phyloP scores from a whole-genome alignment of 768 basidiomycete genomes.

The Royoungia palumana region DNA sequence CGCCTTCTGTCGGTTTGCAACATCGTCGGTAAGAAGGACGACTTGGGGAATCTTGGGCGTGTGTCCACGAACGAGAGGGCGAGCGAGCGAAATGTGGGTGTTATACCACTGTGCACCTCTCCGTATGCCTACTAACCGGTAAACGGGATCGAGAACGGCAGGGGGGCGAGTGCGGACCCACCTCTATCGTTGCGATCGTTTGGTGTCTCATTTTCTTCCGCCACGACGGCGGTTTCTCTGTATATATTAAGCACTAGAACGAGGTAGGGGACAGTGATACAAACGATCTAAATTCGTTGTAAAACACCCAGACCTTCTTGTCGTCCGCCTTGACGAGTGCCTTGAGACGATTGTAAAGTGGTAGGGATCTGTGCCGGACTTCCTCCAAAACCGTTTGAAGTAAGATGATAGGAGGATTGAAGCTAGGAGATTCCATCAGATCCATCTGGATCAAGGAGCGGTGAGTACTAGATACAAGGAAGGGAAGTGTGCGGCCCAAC shows the following conservation, averaged over 20 bases:
- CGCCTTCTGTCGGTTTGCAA: constrained; percentile 76
- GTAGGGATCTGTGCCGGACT: constrained; percentile 90
- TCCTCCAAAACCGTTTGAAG: constrained; percentile 96
- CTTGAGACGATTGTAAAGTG: constrained; percentile 89
- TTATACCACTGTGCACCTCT: constrained; percentile 87
- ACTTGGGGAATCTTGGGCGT: constrained; percentile 51
- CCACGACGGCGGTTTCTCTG: constrained; percentile 77
- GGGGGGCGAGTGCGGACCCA: constrained; percentile 22
- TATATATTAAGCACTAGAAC: neutral
- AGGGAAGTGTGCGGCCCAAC: constrained; percentile 24
- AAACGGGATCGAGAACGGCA: neutral
- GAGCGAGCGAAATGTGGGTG: constrained; percentile 57
- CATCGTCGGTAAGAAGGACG: constrained; percentile 87
- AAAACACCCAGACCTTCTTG: constrained; percentile 80
- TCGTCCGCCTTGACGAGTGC: constrained; percentile 81
- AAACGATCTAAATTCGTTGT: constrained; percentile 82
- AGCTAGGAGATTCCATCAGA: constrained; percentile 74
- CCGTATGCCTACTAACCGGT: constrained; percentile 67
- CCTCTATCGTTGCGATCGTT: constrained; percentile 97
- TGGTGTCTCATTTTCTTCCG: constrained; percentile 76
- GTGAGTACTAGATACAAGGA: neutral
- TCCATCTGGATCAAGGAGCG: constrained; percentile 68
- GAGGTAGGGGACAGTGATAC: constrained; percentile 26
- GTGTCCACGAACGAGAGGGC: constrained; percentile 51
- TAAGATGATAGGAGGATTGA: constrained; percentile 78